A percentile compares a stretch with the other conserved stretches of the same genome.
Evolutionary conservation across 768 basidiomycete species (phyloP).

Genomic region (Kwoniella newhampshirensis): DNA sequence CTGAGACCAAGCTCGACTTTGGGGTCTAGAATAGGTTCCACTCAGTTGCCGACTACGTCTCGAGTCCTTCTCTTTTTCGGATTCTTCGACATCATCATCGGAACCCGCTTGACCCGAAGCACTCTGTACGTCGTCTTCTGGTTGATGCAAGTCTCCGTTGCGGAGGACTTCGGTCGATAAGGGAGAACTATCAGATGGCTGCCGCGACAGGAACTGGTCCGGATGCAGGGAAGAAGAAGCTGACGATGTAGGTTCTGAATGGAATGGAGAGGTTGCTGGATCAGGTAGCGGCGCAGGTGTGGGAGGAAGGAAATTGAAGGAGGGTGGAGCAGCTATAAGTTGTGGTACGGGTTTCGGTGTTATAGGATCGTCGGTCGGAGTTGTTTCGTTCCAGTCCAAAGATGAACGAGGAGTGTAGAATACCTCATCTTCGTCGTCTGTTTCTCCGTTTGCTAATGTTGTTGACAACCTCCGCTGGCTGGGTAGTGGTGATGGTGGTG

Average conservation of each 20-base stretch:
- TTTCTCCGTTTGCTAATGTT: conserved; percentile 6
- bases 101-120: conserved; percentile 32
- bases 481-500: neutral
- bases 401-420: conserved; percentile 36
- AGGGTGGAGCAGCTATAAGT: conserved; percentile 14
- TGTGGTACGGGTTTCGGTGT: neutral
- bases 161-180: neutral
- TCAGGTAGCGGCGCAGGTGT: conserved; percentile 40
- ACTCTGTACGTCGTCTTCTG: conserved; percentile 27
- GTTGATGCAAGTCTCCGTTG: neutral
- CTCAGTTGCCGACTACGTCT: conserved; percentile 1
- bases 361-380: neutral
- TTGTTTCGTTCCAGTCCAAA: conserved; percentile 6
- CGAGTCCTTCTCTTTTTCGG: conserved; percentile 10
- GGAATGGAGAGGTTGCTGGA: conserved; percentile 35
- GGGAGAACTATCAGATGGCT: too few relatives aligned
- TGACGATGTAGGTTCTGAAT: conserved; percentile 20
- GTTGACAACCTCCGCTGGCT: conserved; percentile 3
- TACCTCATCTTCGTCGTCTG: conserved; percentile 25
- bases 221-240: conserved; percentile 25
- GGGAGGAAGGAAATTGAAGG: conserved; percentile 38
- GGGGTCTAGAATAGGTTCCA: neutral
- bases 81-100: conserved; percentile 26
- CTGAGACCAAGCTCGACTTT: neutral
- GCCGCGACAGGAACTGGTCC: conserved; percentile 8